Evolutionary conservation across 306 rosid species (phyloP).

Genomic region (Cicer judaicum): DNA sequence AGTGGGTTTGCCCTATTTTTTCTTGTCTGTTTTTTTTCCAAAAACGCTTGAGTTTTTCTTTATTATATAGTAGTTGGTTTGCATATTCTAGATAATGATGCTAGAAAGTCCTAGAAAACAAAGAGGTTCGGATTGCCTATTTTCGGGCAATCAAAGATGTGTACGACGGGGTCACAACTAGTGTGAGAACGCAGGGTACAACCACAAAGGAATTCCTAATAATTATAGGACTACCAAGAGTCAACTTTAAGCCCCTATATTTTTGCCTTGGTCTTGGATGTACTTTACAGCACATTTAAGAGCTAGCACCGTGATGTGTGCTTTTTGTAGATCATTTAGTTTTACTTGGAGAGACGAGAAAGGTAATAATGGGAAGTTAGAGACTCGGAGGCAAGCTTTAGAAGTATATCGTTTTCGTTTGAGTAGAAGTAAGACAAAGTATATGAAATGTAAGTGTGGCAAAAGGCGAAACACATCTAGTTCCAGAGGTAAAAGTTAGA

Average conservation of each 20-base stretch:
- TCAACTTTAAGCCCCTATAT: background rate
- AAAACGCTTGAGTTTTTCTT: conserved; percentile 11
- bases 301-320: background rate
- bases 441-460: background rate
- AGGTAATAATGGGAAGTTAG: background rate
- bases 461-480: background rate
- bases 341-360: background rate
- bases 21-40: background rate
- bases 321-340: background rate
- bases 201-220: background rate
- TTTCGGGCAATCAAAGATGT: background rate
- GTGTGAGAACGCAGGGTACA: background rate
- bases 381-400: conserved; percentile 2
- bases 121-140: background rate
- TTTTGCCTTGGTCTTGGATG: background rate
- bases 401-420: background rate
- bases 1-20: conserved; percentile 56
- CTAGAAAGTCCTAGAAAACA: background rate
- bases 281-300: background rate
- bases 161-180: background rate
- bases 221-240: background rate
- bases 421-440: background rate
- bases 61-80: conserved; percentile 22
- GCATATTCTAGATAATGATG: conserved; percentile 11
- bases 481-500: background rate